Conservation (phyloP, 2,329 filamentous ascomycete species). For the Cladosporium halotolerans region DNA sequence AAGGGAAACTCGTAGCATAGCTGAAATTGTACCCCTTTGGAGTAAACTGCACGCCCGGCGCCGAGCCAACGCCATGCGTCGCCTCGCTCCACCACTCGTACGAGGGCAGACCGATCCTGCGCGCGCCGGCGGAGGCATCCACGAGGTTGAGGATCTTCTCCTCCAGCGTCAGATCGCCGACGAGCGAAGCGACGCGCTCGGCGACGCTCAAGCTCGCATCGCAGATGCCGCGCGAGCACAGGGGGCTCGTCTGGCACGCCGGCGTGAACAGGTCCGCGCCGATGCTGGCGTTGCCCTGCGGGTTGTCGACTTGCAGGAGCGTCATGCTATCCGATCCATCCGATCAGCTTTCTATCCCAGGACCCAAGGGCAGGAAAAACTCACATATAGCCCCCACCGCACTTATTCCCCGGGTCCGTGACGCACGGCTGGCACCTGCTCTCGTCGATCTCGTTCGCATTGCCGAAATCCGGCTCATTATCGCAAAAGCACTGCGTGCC, state of each 20-base stretch:
- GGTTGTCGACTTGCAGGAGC: constrained; percentile 5
- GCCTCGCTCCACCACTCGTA: constrained; percentile 56
- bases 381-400: constrained; percentile 2
- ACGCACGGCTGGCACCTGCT: neutral
- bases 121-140: constrained; percentile 43
- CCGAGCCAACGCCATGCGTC: constrained; percentile 42
- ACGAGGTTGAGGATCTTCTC: constrained; percentile 35
- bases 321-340: neutral
- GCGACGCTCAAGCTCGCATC: constrained; percentile 2
- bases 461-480: constrained; percentile 7
- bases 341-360: neutral
- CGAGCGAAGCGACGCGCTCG: constrained; percentile 4
- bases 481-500: constrained; percentile 10
- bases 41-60: constrained; percentile 9
- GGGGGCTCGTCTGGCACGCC: constrained; percentile 7
- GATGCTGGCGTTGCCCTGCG: constrained; percentile 1
- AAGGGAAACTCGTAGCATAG: constrained; percentile 58
- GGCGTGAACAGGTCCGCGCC: constrained; percentile 6
- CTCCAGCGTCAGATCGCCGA: neutral
- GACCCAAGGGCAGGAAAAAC: neutral
- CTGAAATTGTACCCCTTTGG: constrained; percentile 34
- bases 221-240: constrained; percentile 4
- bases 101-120: constrained; percentile 47
- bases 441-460: constrained; percentile 10
- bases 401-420: constrained; percentile 8